Percentiles rank a stretch among this genome's conserved stretches.
phyloP scores from a whole-genome alignment of 352 stramenopile species.

The Phytophthora capsici region DNA sequence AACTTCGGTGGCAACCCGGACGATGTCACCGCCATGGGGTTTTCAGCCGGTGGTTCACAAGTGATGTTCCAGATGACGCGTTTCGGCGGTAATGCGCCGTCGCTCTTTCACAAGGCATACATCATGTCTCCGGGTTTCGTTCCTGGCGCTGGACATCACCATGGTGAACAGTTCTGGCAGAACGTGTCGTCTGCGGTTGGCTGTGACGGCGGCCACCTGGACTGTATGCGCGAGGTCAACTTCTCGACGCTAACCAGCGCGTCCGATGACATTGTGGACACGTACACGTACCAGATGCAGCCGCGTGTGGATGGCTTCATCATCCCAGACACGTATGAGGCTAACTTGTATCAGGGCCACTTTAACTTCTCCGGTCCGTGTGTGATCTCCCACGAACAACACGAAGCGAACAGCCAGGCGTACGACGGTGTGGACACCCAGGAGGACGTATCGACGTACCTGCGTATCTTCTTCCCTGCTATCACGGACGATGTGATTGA shows the following conservation, averaged over 20 bases:
- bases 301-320: conserved; percentile 35
- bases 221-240: conserved; percentile 34
- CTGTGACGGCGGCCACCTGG: conserved; percentile 24
- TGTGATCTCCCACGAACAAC: conserved; percentile 33
- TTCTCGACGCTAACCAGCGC: conserved; percentile 15
- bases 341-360: conserved; percentile 35
- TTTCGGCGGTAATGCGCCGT: conserved; percentile 27
- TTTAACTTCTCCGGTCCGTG: conserved; percentile 41
- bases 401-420: conserved; percentile 24
- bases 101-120: conserved; percentile 39
- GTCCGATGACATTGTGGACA: conserved; percentile 10
- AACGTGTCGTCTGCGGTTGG: conserved; percentile 28
- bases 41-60: conserved; percentile 36
- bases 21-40: conserved; percentile 42
- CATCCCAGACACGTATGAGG: conserved; percentile 36
- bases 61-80: conserved; percentile 39
- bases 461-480: conserved; percentile 33
- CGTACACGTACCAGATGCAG: conserved; percentile 35
- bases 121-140: conserved; percentile 34
- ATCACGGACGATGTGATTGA: conserved; percentile 34
- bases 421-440: conserved; percentile 19
- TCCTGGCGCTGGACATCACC: conserved; percentile 28
- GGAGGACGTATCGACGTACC: conserved; percentile 25
- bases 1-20: conserved; percentile 46
- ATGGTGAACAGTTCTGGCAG: conserved; percentile 36